Percentiles rank a stretch among this genome's conserved stretches.
phyloP scores from a whole-genome alignment of 2,329 filamentous ascomycete genomes.

The Aspergillus chevalieri region DNA sequence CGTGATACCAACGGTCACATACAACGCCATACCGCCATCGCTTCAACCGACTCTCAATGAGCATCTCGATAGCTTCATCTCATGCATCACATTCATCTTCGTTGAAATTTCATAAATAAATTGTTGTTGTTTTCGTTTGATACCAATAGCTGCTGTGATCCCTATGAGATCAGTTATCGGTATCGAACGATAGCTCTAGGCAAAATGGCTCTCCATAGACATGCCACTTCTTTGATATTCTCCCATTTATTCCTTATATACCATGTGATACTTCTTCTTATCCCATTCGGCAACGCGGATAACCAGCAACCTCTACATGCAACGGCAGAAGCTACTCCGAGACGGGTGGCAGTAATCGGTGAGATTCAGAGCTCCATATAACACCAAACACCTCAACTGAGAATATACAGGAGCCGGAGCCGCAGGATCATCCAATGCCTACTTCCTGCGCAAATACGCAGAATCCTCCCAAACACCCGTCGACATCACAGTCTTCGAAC shows the following conservation, averaged over 20 bases:
- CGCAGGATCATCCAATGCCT: constrained; percentile 79
- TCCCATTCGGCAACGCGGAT: constrained; percentile 15
- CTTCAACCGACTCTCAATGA: too few relatives aligned
- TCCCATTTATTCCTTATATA: constrained; percentile 3
- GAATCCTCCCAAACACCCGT: constrained; percentile 53
- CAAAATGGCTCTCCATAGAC: constrained; percentile 1
- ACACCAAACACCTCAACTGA: constrained; percentile 1
- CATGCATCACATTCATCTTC: neutral
- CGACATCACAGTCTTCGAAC: constrained; percentile 86
- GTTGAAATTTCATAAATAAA: neutral
- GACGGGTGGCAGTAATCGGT: constrained; percentile 33
- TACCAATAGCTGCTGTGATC: neutral
- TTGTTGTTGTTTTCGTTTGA: neutral
- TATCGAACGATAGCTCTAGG: neutral
- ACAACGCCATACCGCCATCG: neutral
- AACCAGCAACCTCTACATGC: constrained; percentile 19
- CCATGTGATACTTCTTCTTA: constrained; percentile 9
- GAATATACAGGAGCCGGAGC: constrained; percentile 68
- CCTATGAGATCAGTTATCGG: neutral
- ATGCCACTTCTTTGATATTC: neutral
- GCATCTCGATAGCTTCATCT: neutral
- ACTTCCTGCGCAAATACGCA: constrained; percentile 70
- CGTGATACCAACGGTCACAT: neutral
- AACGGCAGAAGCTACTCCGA: constrained; percentile 13
- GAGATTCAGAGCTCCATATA: constrained; percentile 6